Evolutionary conservation across 257 asterid species (phyloP), one percentile per base, ranked within the genome.

Genomic region (Mitragyna speciosa): DNA sequence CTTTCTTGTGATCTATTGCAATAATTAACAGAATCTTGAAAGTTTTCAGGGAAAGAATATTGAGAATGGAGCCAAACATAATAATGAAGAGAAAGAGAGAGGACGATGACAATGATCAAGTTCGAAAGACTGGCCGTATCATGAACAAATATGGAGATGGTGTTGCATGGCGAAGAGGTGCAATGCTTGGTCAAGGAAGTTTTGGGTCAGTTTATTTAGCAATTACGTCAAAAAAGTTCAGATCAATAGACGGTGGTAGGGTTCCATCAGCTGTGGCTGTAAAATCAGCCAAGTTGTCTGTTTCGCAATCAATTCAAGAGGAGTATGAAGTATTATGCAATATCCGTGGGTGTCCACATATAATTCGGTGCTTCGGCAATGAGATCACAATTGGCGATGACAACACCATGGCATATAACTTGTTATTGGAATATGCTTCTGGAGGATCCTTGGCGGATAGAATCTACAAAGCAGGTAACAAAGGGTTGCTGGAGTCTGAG

Each of bases 161-260:
- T 36, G 77, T 33, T 30, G 56, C 73, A 31, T 77, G 80, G 85
- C 24, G 24, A 5, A 63, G 85, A 67, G 79, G 81, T 17, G 12
- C 58, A 41, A 72, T 70, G 74, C 61, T 82, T 4, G 85, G 85
- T 6, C 48, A 77, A 82, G 75, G 85, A 67, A 41, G 78, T 19
- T 82, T 61, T 30, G 85, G 78, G 5, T 36, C 72, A 15, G 82
- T 76, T 33, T 77, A 70, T 36, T 82, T 82, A 24, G 85, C 85
- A 14, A 36, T 36, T 36, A 70, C 30, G 12, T 11, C 30, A 47
- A 80, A 72, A 61, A 20, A 59, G 17, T 49, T 45, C 8, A 45
- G 52, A 31, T 80, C 75, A 52, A 73, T 12, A 31, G 33, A 24
- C 49, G 12, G 20, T 30, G 54, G 43, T 47, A 19, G 33, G 12